Conservation (phyloP, 306 rosid genomes). For the Inga oerstediana region DNA sequence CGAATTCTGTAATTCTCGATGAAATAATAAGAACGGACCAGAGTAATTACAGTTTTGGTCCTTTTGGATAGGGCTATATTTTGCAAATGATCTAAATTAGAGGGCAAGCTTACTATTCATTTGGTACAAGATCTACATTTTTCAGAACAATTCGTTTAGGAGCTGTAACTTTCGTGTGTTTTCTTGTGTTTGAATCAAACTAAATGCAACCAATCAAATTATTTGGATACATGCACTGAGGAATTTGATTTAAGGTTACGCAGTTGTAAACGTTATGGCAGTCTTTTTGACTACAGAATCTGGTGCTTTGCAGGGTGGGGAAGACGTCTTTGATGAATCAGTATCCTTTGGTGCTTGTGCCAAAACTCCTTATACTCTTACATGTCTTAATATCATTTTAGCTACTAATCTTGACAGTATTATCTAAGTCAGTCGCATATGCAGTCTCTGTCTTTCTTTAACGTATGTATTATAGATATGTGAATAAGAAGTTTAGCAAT, state of each 20-base stretch:
- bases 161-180: not conserved
- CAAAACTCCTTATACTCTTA: conserved; percentile 1
- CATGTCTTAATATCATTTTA: not conserved
- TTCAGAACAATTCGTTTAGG: not conserved
- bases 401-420: not conserved
- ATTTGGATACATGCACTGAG: not conserved
- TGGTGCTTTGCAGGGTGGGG: conserved; percentile 85
- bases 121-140: not conserved
- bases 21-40: not conserved
- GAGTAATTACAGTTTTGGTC: not conserved
- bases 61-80: not conserved
- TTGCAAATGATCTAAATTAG: not conserved
- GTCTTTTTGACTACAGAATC: not conserved
- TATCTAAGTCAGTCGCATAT: conserved; percentile 1
- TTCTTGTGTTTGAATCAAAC: conserved; percentile 18
- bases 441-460: conserved; percentile 35
- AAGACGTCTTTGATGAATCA: conserved; percentile 99
- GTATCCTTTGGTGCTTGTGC: conserved; percentile 64
- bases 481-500: conserved; percentile 96
- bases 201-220: not conserved
- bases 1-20: conserved; percentile 1
- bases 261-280: not conserved
- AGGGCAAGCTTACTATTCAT: not conserved
- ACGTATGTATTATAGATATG: conserved; percentile 69
- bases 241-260: conserved; percentile 24